These are phyloP conservation scores for Symbiodinium natans DNA, from an alignment of 73 alveolate species.

Conservation along the genomic window DNA sequence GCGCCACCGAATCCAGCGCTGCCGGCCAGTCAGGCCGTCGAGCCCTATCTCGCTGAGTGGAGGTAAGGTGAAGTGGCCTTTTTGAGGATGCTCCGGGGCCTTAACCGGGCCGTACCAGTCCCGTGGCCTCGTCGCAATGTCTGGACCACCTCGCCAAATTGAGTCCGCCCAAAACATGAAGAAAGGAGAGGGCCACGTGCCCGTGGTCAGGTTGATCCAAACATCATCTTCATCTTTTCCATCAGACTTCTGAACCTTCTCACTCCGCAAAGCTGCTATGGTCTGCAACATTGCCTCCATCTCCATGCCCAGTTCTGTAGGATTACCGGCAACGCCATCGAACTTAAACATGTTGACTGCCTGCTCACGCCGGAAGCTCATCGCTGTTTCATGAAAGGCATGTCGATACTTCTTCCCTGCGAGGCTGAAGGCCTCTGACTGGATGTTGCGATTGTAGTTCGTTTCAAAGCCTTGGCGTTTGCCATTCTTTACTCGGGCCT, in stretches of 20 bases:
- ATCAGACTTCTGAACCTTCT: not conserved
- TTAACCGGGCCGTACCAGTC: constrained; percentile 26
- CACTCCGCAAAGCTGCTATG: constrained; percentile 52
- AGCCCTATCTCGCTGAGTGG: not conserved
- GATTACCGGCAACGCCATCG: constrained; percentile 91
- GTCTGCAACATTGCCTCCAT: constrained; percentile 92
- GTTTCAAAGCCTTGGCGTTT: constrained; percentile 75
- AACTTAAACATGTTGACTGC: constrained; percentile 90
- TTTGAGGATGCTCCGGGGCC: constrained; percentile 7
- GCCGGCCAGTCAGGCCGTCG: constrained; percentile 90
- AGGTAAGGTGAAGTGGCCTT: constrained; percentile 25
- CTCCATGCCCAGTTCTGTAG: constrained; percentile 80
- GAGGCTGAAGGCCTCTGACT: constrained; percentile 84
- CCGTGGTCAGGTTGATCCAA: constrained; percentile 88
- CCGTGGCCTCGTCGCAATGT: constrained; percentile 72
- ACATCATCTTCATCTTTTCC: not conserved
- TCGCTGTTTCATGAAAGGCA: constrained; percentile 80
- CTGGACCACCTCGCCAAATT: constrained; percentile 91
- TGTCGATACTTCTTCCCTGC: constrained; percentile 71
- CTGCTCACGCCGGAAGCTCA: constrained; percentile 75
- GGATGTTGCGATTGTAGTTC: constrained; percentile 66
- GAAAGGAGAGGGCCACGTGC: constrained; percentile 93
- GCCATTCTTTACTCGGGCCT: constrained; percentile 75
- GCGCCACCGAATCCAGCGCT: constrained; percentile 94
- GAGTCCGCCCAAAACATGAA: constrained; percentile 88